Evolutionary conservation across 176 grass and related monocot species (phyloP), one percentile per base, ranked within the genome.

Genomic region (Carex parvula): DNA sequence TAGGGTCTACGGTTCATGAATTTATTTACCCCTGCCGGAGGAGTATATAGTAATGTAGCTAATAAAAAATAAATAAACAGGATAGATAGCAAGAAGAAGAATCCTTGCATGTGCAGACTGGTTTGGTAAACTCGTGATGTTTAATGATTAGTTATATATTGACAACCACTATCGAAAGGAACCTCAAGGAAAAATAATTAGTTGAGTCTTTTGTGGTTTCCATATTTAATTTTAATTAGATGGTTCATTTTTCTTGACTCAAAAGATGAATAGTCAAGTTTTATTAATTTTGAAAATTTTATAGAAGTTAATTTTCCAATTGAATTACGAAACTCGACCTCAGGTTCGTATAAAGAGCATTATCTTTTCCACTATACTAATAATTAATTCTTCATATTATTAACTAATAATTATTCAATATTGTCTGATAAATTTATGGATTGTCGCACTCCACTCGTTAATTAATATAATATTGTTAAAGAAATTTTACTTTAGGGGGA

Each of bases 71-170:
- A 32, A 29, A 64, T 4, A 66, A 70, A 41, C 24, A 11, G 33
- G 17, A 70, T 70, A 70, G 33, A 37, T 42, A 42, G 6, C 33
- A n/a, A 70, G 37, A 72, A 72, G 39, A 46, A 72, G 39, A 72
- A 72, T 71, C 68, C 39, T 71, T 72, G 18, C 69, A 72, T 72
- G 69, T 72, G 18, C 18, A 21, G 17, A 72, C 48, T n/a, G 42
- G 69, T 72, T 72, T 5, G 69, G 69, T 72, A 72, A 72, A 48
- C 69, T 46, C 5, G 39, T 72, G 39, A 72, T 46, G 69, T 72
- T 46, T 72, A 29, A 29, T 29, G 26, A 29, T 29, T 29, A 64
- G 18, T 64, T 64, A 72, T 3, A 72, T 22, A 42, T 21, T 15
- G 69, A 72, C 39, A 72, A 21, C 69, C 39, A 41, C 69, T 72